Percentiles rank a stretch among this genome's conserved stretches.
These are phyloP conservation scores for Penstemon eatonii DNA, from an alignment of 257 asterid species.

Conservation along the genomic window DNA sequence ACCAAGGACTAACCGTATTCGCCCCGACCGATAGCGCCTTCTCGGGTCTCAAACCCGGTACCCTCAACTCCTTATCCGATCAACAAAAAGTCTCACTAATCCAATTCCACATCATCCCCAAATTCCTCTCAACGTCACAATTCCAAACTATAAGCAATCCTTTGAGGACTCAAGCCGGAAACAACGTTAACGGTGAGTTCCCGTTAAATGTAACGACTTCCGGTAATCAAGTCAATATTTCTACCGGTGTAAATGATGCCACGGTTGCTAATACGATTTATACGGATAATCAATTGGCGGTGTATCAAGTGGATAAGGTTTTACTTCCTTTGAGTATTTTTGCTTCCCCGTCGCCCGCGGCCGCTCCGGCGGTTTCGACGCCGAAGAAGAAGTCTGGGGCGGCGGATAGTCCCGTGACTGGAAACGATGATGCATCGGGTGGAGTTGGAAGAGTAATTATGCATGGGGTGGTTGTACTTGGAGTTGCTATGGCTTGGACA, in stretches of 20 bases:
- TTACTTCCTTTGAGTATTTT: conserved; percentile 75
- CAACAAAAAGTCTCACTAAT: conserved; percentile 65
- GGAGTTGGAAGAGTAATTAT: conserved; percentile 28
- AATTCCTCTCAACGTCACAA: conserved; percentile 53
- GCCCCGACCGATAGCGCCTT: conserved; percentile 84
- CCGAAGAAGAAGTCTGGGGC: conserved; percentile 42
- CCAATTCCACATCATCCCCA: conserved; percentile 73
- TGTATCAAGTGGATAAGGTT: conserved; percentile 78
- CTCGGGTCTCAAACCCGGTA: conserved; percentile 57
- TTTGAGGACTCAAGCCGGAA: conserved; percentile 81
- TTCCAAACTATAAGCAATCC: conserved; percentile 93
- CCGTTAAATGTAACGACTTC: conserved; percentile 73
- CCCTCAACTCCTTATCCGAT: conserved; percentile 68
- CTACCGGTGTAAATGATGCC: conserved; percentile 74
- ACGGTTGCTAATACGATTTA: conserved; percentile 65
- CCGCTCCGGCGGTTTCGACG: conserved; percentile 41
- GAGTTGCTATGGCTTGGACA: conserved; percentile 28
- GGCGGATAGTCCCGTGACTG: conserved; percentile 47
- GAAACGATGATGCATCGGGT: conserved; percentile 49
- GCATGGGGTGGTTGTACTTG: conserved; percentile 47
- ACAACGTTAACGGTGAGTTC: conserved; percentile 48
- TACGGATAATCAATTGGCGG: conserved; percentile 70
- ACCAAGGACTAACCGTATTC: conserved; percentile 71
- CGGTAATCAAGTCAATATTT: conserved; percentile 74
- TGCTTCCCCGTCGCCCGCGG: conserved; percentile 61